A percentile compares a stretch with the other conserved stretches of the same genome.
Evolutionary conservation across 768 basidiomycete species (phyloP).

Genomic region (Boletus reticulatus): DNA sequence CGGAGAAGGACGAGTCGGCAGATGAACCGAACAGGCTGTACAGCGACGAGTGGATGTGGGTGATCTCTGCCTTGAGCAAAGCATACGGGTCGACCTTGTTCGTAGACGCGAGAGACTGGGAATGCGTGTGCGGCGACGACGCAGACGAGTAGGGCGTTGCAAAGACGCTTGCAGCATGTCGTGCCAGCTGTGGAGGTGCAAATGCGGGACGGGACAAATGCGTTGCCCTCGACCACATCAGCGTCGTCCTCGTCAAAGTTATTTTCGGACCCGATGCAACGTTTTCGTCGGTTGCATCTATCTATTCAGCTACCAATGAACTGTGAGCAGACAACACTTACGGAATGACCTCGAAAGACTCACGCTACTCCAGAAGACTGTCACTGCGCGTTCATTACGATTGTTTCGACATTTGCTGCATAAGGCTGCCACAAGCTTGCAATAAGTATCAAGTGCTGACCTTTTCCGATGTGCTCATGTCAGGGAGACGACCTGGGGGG

Average conservation of each 20-base stretch:
- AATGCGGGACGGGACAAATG: constrained; percentile 14
- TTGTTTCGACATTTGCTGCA: too few species aligned
- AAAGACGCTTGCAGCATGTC: constrained; percentile 38
- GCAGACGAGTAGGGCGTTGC: constrained; percentile 20
- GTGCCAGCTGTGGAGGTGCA: constrained; percentile 1
- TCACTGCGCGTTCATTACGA: too few species aligned
- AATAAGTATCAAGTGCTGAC: too few species aligned
- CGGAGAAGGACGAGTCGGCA: constrained; percentile 74
- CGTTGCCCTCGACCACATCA: constrained; percentile 13
- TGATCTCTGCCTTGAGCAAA: constrained; percentile 72
- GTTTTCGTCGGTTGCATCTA: too few species aligned
- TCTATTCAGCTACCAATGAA: too few species aligned
- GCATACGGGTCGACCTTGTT: constrained; percentile 56
- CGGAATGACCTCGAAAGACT: too few species aligned
- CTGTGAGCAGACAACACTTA: too few species aligned
- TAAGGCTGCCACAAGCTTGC: too few species aligned
- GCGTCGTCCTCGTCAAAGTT: constrained; percentile 12
- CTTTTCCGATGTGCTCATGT: too few species aligned
- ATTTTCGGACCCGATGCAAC: too few species aligned
- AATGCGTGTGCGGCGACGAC: constrained; percentile 8
- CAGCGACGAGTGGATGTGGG: constrained; percentile 66
- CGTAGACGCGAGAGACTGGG: constrained; percentile 17
- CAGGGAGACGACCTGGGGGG: too few species aligned
- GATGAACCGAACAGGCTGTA: constrained; percentile 81
- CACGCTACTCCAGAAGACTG: too few species aligned